phyloP scores from a whole-genome alignment of 805 yeast genomes.

The Cyberlindnera petersonii region DNA sequence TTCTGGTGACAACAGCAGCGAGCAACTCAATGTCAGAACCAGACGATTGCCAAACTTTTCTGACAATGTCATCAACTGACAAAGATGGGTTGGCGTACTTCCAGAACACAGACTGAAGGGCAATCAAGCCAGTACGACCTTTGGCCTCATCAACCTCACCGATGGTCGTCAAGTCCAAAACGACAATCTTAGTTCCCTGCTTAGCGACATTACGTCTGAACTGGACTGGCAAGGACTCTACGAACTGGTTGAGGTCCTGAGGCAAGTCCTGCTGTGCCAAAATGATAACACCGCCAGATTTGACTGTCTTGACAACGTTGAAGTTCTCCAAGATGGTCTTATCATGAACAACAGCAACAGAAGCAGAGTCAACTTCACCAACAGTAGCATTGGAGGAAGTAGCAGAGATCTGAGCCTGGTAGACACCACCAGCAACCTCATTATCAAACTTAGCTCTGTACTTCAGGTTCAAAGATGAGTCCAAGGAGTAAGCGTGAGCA shows the following conservation, averaged over 20 bases:
- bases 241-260: slow-evolving; percentile 40
- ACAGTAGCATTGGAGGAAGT: slow-evolving; percentile 9
- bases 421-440: slow-evolving; percentile 64
- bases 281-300: slow-evolving; percentile 52
- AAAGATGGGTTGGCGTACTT: slow-evolving; percentile 57
- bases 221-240: slow-evolving; percentile 50
- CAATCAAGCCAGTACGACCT: slow-evolving; percentile 72
- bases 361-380: slow-evolving; percentile 51
- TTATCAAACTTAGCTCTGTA: slow-evolving; percentile 72
- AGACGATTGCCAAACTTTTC: slow-evolving; percentile 74
- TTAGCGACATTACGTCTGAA: slow-evolving; percentile 50
- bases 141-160: slow-evolving; percentile 68
- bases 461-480: slow-evolving; percentile 46
- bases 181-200: slow-evolving; percentile 48
- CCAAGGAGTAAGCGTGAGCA: slow-evolving; percentile 67
- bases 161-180: slow-evolving; percentile 59
- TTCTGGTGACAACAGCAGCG: slow-evolving; percentile 64
- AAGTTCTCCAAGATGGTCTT: slow-evolving; percentile 48
- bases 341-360: slow-evolving; percentile 61
- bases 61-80: slow-evolving; percentile 58
- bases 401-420: slow-evolving; percentile 52
- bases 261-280: slow-evolving; percentile 35
- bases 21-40: slow-evolving; percentile 79
- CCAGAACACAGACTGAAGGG: slow-evolving; percentile 82
- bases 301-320: slow-evolving; percentile 60